Evolutionary conservation across 164 flowering plant genomes (phyloP).

Genomic region (Nelumbo lutea): DNA sequence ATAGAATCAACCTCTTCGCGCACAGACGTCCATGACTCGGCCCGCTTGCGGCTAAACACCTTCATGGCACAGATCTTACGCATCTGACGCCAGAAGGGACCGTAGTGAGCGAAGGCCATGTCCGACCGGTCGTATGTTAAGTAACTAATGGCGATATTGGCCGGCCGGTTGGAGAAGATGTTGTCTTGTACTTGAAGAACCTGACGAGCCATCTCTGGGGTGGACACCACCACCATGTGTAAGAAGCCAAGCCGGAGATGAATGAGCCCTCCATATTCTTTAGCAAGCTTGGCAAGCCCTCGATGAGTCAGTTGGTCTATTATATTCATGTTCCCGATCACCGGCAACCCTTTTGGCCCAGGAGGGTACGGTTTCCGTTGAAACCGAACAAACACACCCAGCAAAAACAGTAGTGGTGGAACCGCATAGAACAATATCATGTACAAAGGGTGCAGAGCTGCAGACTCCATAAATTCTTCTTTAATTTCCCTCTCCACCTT

Average conservation of each 20-base stretch:
- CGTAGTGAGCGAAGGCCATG: constrained; percentile 87
- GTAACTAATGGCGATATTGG: constrained; percentile 59
- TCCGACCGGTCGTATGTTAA: constrained; percentile 75
- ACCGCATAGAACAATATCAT: constrained; percentile 19
- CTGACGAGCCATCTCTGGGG: constrained; percentile 61
- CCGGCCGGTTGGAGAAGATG: constrained; percentile 73
- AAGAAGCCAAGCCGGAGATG: constrained; percentile 55
- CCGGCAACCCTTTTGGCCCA: constrained; percentile 63
- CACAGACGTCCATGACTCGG: constrained; percentile 79
- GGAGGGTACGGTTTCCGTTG: constrained; percentile 64
- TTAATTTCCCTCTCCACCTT: neutral
- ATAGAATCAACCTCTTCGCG: constrained; percentile 61
- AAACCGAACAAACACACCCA: constrained; percentile 14
- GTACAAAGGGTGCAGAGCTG: constrained; percentile 12
- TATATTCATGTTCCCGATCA: constrained; percentile 72
- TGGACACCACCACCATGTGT: constrained; percentile 54
- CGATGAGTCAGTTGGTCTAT: constrained; percentile 85
- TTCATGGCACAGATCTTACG: constrained; percentile 80
- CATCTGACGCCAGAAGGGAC: constrained; percentile 95
- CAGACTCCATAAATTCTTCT: constrained; percentile 18
- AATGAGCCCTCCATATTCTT: constrained; percentile 61
- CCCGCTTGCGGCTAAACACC: constrained; percentile 71
- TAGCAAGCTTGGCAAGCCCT: constrained; percentile 61
- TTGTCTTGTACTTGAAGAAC: constrained; percentile 74
- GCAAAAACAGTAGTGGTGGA: constrained; percentile 25